Evolutionary conservation across 768 basidiomycete genomes (phyloP), one percentile per base, ranked within the genome.

Genomic region (Tricholoma terreum): DNA sequence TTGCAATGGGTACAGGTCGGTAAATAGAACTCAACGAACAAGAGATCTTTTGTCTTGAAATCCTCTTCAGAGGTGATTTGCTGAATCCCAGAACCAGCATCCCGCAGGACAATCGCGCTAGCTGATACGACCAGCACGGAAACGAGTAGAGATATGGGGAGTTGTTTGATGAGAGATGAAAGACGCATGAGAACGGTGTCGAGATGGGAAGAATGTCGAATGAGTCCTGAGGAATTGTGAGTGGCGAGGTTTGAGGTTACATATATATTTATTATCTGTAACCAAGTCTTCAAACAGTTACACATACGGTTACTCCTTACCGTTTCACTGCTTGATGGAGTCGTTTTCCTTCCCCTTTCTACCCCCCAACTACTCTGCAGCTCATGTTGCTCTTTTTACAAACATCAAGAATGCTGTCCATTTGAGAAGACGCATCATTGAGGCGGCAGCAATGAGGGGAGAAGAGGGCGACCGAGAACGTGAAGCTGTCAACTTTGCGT

Each of bases 1-100:
- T 79, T 77, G 71, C 94, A 97, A 67, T 96, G 94, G 4, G 71
- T 67, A 64, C 94, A 97, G 65, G 86, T 87, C 0, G 94, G 94
- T 1, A 91, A 94, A 68, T 84, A 97, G 70, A 90, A 88, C 64
- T 96, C 93, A 50, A 96, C 76, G 57, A 95, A 85, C 87, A 87
- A 90, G 4, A 84, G 73, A n/a, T 89, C 90, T 0, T 77, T 63
- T 0, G 78, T 55, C 9, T 80, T 67, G 69, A 92, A 91, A 3
- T 2, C 30, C 59, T 79, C 82, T 46, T 83, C 79, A 3, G 86
- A 81, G 0, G 81, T 85, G 46, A 92, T 80, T 57, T 75, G 67
- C n/a, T 27, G 27, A 11, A 49, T 9, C 15, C 8, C 27, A 17
- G 15, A 14, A 15, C 8, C 27, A 17, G 15, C 27, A 15, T 31